Conservation (phyloP, 1,284 basidiomycete species). For the Naganishia liquefaciens region DNA sequence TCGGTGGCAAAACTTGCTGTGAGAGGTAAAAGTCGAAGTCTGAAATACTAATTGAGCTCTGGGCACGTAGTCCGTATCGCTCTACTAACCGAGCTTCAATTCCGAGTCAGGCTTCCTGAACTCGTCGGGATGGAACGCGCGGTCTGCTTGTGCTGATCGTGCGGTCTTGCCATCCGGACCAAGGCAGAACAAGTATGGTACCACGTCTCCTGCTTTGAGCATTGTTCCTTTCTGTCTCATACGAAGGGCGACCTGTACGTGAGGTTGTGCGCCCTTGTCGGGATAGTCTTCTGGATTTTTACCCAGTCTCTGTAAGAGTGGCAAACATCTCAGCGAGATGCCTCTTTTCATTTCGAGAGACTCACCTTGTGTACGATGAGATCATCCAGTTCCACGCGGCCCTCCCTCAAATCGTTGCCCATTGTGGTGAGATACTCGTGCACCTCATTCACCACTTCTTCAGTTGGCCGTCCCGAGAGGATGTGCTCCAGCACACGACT, state of each 20-base stretch:
- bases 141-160: constrained; percentile 81
- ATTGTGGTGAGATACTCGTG: constrained; percentile 84
- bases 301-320: constrained; percentile 69
- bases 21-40: constrained; percentile 92
- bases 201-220: constrained; percentile 85
- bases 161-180: constrained; percentile 70
- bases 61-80: not conserved
- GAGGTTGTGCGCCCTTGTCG: constrained; percentile 89
- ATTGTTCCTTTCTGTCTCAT: constrained; percentile 82
- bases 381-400: constrained; percentile 80
- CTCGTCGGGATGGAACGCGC: constrained; percentile 92
- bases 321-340: constrained; percentile 6
- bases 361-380: constrained; percentile 89
- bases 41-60: constrained; percentile 44
- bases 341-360: constrained; percentile 4
- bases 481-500: constrained; percentile 88
- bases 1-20: constrained; percentile 88
- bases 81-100: constrained; percentile 67
- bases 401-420: constrained; percentile 72
- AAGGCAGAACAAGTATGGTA: constrained; percentile 92
- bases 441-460: constrained; percentile 84
- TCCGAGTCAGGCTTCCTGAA: constrained; percentile 68
- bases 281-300: constrained; percentile 97
- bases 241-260: constrained; percentile 92
- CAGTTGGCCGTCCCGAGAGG: constrained; percentile 85